A percentile compares a stretch with the other conserved stretches of the same genome.
phyloP scores from a whole-genome alignment of 495 filamentous ascomycete species.

The Beverwykella pulmonaria region DNA sequence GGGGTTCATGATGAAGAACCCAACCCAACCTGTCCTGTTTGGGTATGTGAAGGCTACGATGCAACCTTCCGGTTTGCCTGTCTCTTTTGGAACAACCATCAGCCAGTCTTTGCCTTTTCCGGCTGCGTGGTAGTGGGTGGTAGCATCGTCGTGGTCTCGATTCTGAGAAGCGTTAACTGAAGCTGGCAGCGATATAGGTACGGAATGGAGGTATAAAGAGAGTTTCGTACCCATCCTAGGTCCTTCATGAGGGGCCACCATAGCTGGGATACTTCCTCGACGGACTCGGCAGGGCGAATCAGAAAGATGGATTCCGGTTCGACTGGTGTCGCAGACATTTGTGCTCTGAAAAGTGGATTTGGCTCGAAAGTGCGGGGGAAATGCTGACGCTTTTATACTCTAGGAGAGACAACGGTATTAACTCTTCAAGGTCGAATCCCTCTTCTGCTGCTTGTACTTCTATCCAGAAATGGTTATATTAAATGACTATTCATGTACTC shows the following conservation, averaged over 20 bases:
- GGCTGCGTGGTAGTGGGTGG: conserved; percentile 24
- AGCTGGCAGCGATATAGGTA: background rate
- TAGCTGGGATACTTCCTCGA: conserved; percentile 23
- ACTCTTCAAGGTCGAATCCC: too few relatives aligned
- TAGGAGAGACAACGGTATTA: too few relatives aligned
- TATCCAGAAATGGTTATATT: too few relatives aligned
- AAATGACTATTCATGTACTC: too few relatives aligned
- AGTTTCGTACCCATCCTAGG: conserved; percentile 30
- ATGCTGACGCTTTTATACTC: too few relatives aligned
- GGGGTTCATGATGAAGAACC: conserved; percentile 34
- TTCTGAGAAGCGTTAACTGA: conserved; percentile 14
- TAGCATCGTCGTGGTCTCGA: conserved; percentile 26
- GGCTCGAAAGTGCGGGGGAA: too few relatives aligned
- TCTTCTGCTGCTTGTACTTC: too few relatives aligned
- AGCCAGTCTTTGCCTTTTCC: conserved; percentile 29
- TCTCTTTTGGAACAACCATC: conserved; percentile 10
- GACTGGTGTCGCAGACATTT: background rate
- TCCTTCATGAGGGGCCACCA: conserved; percentile 36
- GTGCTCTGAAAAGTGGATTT: background rate
- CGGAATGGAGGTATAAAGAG: background rate
- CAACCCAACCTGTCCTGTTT: conserved; percentile 36
- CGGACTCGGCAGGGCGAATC: conserved; percentile 22
- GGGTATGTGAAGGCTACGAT: conserved; percentile 29
- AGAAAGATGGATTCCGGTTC: background rate
- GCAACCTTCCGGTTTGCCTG: conserved; percentile 33